Evolutionary conservation across 129 eudicot genomes (phyloP), one percentile per base, ranked within the genome.

Genomic region (Saposhnikovia divaricata): DNA sequence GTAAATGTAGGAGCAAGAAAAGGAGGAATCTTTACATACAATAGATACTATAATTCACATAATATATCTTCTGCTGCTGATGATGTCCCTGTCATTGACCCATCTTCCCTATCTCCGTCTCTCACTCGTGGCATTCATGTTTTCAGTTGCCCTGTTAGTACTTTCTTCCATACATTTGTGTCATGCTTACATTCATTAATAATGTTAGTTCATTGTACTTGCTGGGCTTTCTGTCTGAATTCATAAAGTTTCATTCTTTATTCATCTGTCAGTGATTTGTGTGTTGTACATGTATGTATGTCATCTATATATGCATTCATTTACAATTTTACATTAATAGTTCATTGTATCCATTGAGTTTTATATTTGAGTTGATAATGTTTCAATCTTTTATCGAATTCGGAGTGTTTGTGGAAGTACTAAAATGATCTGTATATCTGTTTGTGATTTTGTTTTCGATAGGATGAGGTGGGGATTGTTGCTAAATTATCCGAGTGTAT

Each of bases 391-490:
- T 31, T 31, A 31, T 31, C 34, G 34, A 31, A 31, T 31, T 31
- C 34, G 34, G 34, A 31, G 34, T 31, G 34, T 31, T 31, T 31
- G 34, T 31, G 0, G 34, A 3, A 28, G 42, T 31, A n/a, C 25
- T 59, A 2, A 11, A 40, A 68, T 68, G 73, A 31, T 27, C 42
- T 15, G 2, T 68, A 2, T 31, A 68, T 31, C 3, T 9, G 73
- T 19, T 23, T 68, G 42, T 73, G 53, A 18, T 8, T 40, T 21
- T 73, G 18, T 44, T 74, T 65, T 28, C 14, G 76, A 75, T 86
- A 91, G 98, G 98, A 94, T 85, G 91, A 78, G 76, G 92, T 95
- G 82, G 98, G 98, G 78, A 94, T 94, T 73, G 96, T 94, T 80
- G 96, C 98, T 50, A 94, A 90, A 78, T 72, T 94, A 81, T 94